Base-by-base conservation (phyloP, 495 filamentous ascomycete species). In the Tuber microsphaerosporum region DNA sequence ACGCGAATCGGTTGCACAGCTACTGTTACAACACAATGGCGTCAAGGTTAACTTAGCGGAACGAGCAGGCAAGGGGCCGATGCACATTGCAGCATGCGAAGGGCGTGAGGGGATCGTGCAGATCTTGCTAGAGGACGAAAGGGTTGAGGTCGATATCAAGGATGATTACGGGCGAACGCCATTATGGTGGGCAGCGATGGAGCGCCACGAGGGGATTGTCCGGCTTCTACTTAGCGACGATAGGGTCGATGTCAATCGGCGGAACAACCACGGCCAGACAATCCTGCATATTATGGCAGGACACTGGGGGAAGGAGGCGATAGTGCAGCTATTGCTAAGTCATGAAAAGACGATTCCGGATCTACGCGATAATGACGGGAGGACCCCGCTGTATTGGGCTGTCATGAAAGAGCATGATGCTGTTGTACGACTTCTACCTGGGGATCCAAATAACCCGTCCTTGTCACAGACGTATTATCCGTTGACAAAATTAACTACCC, bases 331-430 rank as follows among this genome's bases (percentile, higher is more conserved):
- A 34, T 65, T 65, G 56, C 56, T 65, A 16, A 17, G 6, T 34
- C 56, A 65, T 65, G 26, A 65, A 14, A 65, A 65, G 26, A 65
- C 56, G 56, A 19, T 34, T 17, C 56, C 56, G 56, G 26, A 65
- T 65, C 5, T 65, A 9, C 26, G 26, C 31, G 56, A 65, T 65
- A 14, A 34, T 34, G 56, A 65, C 26, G 56, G 56, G 26, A 65
- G 56, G 56, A 65, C 56, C 16, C 56, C 56, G 56, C 14, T 65
- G 56, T 65, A 65, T 65, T 65, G 56, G 56, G 56, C 56, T 65
- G 56, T 34, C 26, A 65, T 65, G 56, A 65, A 65, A 12, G 56
- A 65, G 26, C 56, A 65, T 34, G 56, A 65, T 16, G 12, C 56
- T 65, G 31, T 65, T 26, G 26, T 34, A 34, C 26, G 56, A 14